A percentile compares a stretch with the other conserved stretches of the same genome.
Conservation (phyloP, 2,329 filamentous ascomycete species). For the Fusarium fujikuroi region DNA sequence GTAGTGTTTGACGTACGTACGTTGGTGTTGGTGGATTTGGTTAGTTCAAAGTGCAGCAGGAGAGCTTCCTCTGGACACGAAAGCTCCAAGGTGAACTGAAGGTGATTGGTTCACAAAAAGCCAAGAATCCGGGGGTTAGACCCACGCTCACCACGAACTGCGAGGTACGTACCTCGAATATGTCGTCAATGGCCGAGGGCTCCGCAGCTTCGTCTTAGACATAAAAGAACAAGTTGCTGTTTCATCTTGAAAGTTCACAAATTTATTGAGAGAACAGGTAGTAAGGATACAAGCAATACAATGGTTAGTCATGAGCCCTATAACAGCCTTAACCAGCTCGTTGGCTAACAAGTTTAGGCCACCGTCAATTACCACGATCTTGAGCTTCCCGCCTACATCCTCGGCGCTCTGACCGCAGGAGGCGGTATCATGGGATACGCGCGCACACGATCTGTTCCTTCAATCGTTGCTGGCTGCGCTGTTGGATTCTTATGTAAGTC, state of each 20-base stretch:
- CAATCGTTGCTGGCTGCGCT: conserved; percentile 82
- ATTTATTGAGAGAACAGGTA: neutral
- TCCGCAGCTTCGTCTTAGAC: conserved; percentile 2
- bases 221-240: neutral
- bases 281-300: neutral
- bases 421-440: conserved; percentile 90
- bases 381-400: conserved; percentile 75
- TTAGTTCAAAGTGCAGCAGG: conserved; percentile 20
- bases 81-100: conserved; percentile 47
- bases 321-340: no score
- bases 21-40: conserved; percentile 14
- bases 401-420: conserved; percentile 83
- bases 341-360: conserved; percentile 16
- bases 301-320: conserved; percentile 10
- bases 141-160: conserved; percentile 1
- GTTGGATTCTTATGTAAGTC: conserved; percentile 76
- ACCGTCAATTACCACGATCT: conserved; percentile 40
- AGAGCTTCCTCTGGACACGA: conserved; percentile 50
- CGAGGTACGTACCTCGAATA: conserved; percentile 12
- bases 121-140: conserved; percentile 18
- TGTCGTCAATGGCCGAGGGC: conserved; percentile 33
- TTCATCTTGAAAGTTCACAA: neutral
- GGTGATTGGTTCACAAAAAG: conserved; percentile 47
- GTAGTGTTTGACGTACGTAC: conserved; percentile 5
- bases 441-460: conserved; percentile 86